Evolutionary conservation across 2,329 filamentous ascomycete genomes (phyloP), one percentile per base, ranked within the genome.

Genomic region (Fusarium camptoceras): DNA sequence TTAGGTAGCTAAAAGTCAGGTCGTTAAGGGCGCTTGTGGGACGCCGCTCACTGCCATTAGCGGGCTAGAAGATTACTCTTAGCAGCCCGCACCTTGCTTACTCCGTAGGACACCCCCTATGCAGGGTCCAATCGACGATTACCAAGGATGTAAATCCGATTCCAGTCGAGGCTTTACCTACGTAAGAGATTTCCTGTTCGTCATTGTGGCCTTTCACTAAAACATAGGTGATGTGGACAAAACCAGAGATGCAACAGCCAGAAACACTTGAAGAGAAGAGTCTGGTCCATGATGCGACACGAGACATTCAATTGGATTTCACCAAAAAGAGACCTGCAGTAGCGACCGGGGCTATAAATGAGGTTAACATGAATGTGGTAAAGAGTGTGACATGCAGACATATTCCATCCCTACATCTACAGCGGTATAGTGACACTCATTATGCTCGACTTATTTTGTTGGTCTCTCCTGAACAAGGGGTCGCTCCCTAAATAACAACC

Each of bases 11-110:
- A 37, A n/a, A 31, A 37, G 34, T 37, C 34, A 37, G 34, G 47
- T 20, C 9, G 14, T 41, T n/a, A 41, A 53, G 49, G 68, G 68
- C 63, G 42, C 66, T 64, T 59, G 66, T 27, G 25, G 39, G 63
- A 47, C 55, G 59, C 59, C 37, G 68, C 68, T 70, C 68, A 70
- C 64, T 70, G 54, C 68, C 68, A 71, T 42, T 64, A 54, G 63
- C 47, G 59, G 64, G 39, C 55, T 71, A 63, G 63, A 42, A 51
- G 62, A 56, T 57, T 50, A 39, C 48, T 24, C 37, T 44, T 55
- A 49, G 47, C 42, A 55, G 22, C 20, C 5, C 42, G 43, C 42
- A 64, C 58, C 62, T 47, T 61, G 55, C 62, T 66, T 56, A 56
- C 64, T 62, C 64, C 56, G 64, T 67, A 50, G 31, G 41, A 42